Evolutionary conservation across 148 eudicot genomes (phyloP).

Genomic region (Suaeda aralocaspica): DNA sequence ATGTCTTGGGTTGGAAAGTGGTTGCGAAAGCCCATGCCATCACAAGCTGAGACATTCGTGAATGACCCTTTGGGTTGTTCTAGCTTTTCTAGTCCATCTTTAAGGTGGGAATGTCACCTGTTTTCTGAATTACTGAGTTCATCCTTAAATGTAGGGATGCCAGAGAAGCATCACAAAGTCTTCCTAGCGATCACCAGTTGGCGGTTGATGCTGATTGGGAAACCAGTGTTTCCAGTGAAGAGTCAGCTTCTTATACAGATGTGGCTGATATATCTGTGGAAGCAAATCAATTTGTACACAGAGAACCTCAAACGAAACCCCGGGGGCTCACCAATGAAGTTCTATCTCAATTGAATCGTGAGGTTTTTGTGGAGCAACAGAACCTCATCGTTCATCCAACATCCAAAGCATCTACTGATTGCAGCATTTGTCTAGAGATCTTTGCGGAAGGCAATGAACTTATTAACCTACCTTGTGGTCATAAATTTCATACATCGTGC

Average conservation of each 20-base stretch:
- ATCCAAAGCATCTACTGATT: constrained; percentile 41
- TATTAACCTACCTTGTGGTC: constrained; percentile 49
- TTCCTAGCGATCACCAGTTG: constrained; percentile 30
- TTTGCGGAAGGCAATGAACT: constrained; percentile 67
- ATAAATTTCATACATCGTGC: constrained; percentile 66
- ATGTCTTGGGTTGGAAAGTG: neutral
- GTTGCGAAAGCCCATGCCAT: neutral
- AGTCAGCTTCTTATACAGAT: constrained; percentile 18
- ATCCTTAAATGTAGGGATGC: constrained; percentile 15
- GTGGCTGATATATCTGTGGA: constrained; percentile 17
- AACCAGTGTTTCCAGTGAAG: constrained; percentile 33
- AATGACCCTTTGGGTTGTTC: neutral
- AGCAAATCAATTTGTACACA: constrained; percentile 20
- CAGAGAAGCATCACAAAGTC: constrained; percentile 29
- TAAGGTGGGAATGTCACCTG: neutral
- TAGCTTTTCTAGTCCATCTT: neutral
- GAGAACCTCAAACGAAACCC: constrained; percentile 39
- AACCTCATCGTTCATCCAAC: constrained; percentile 7
- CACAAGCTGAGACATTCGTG: neutral
- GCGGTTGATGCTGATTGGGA: constrained; percentile 49
- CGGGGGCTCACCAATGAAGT: constrained; percentile 52
- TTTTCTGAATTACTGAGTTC: constrained; percentile 4
- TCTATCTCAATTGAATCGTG: constrained; percentile 44
- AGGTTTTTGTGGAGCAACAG: constrained; percentile 32
- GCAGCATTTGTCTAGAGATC: constrained; percentile 83